Conservation (phyloP, 2,329 filamentous ascomycete species). For the Diaporthe amygdali region DNA sequence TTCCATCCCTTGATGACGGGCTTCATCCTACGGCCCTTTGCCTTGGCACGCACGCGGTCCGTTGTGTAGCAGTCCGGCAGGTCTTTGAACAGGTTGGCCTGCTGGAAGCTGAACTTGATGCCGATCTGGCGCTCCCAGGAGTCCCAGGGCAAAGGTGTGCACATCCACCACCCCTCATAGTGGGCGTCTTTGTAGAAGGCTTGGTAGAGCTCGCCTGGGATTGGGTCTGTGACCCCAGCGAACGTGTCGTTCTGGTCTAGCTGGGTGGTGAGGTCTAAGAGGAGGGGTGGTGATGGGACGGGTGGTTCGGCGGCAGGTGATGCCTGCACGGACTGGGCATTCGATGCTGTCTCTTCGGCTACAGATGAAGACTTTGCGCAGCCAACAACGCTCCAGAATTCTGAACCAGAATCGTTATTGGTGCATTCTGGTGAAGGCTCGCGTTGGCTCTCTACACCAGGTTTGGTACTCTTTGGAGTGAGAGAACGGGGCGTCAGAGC, state of each 20-base stretch:
- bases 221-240: not conserved
- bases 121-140: slow-evolving; percentile 3
- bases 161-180: slow-evolving; percentile 18
- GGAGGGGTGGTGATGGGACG: not conserved
- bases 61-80: slow-evolving; percentile 2
- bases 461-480: not conserved
- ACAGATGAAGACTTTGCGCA: not conserved
- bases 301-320: not conserved
- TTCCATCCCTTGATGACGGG: not conserved
- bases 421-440: not conserved
- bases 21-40: not conserved
- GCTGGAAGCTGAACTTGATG: not conserved
- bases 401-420: too few relatives aligned
- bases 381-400: too few relatives aligned
- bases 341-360: too few relatives aligned
- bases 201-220: slow-evolving; percentile 18
- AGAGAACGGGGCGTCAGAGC: not conserved
- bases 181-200: slow-evolving; percentile 8
- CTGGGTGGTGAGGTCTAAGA: too few relatives aligned
- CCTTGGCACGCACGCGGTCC: not conserved
- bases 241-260: not conserved
- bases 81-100: not conserved
- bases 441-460: not conserved
- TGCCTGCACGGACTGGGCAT: not conserved
- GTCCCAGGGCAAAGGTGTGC: not conserved